Evolutionary conservation across 73 alveolate species (phyloP).

Genomic region (Paramecium bursaria): DNA sequence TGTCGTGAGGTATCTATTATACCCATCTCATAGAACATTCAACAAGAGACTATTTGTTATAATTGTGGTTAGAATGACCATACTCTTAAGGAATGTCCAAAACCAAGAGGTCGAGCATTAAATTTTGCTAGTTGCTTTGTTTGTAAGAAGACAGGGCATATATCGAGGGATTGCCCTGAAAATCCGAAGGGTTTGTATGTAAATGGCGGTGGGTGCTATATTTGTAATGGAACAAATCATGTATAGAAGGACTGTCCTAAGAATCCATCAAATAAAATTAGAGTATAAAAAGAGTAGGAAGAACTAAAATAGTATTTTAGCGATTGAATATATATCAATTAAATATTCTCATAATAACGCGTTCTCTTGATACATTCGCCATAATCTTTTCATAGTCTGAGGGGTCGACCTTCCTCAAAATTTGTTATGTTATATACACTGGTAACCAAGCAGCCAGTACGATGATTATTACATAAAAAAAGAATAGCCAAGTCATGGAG

Average conservation of each 20-base stretch:
- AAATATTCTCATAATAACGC: conserved; percentile 44
- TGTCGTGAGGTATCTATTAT: conserved; percentile 70
- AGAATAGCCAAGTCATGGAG: background rate
- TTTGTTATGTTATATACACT: conserved; percentile 14
- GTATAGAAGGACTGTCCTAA: conserved; percentile 77
- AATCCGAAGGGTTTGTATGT: conserved; percentile 79
- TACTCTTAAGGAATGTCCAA: conserved; percentile 77
- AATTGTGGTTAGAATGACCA: conserved; percentile 80
- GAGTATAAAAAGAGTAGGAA: background rate
- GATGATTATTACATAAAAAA: background rate
- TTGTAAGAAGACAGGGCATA: conserved; percentile 79
- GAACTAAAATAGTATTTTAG: conserved; percentile 46
- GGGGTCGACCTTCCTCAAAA: conserved; percentile 63
- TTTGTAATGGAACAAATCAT: conserved; percentile 77
- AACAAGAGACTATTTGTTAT: conserved; percentile 73
- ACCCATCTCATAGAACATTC: conserved; percentile 1
- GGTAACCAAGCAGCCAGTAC: conserved; percentile 60
- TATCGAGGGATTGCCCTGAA: conserved; percentile 82
- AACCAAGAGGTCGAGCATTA: conserved; percentile 72
- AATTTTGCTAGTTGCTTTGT: conserved; percentile 80
- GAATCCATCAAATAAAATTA: conserved; percentile 70
- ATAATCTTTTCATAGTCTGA: conserved; percentile 70
- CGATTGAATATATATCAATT: conserved; percentile 49
- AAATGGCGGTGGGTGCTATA: conserved; percentile 79
- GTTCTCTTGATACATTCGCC: conserved; percentile 55